phyloP scores from a whole-genome alignment of 805 yeast species.

The Torulaspora delbrueckii region DNA sequence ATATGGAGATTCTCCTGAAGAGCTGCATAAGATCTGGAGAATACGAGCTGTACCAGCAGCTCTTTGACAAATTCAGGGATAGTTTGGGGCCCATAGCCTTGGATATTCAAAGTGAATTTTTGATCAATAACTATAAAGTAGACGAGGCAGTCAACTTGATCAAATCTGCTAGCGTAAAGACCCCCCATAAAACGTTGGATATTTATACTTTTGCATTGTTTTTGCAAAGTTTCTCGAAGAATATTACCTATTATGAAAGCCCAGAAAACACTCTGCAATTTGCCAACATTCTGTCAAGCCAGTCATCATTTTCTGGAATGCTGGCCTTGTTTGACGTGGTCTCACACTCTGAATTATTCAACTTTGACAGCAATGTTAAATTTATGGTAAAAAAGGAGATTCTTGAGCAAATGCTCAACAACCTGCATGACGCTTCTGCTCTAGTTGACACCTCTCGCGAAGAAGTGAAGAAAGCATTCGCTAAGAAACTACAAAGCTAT shows the following conservation, averaged over 20 bases:
- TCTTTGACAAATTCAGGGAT: conserved; percentile 18
- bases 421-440: conserved; percentile 22
- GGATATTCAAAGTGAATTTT: conserved; percentile 24
- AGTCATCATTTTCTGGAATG: conserved; percentile 16
- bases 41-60: conserved; percentile 15
- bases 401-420: conserved; percentile 29
- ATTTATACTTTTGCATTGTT: conserved; percentile 25
- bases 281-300: conserved; percentile 27
- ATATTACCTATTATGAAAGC: conserved; percentile 7
- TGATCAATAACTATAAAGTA: conserved; percentile 18
- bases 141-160: conserved; percentile 23
- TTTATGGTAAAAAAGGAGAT: conserved; percentile 14
- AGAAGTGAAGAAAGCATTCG: conserved; percentile 3
- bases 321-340: conserved; percentile 19
- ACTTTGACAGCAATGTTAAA: conserved; percentile 4
- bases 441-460: conserved; percentile 14
- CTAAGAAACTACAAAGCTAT: conserved; percentile 22
- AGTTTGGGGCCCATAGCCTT: conserved; percentile 13
- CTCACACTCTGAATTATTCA: conserved; percentile 12
- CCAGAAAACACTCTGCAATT: conserved; percentile 29
- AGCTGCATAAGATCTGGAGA: conserved; percentile 27
- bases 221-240: conserved; percentile 20
- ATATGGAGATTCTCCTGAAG: conserved; percentile 24
- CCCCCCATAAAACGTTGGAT: conserved; percentile 21
- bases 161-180: conserved; percentile 11